Percentiles rank a stretch among this genome's conserved stretches.
phyloP scores from a whole-genome alignment of 805 yeast species.

The Metschnikowia gruessii region DNA sequence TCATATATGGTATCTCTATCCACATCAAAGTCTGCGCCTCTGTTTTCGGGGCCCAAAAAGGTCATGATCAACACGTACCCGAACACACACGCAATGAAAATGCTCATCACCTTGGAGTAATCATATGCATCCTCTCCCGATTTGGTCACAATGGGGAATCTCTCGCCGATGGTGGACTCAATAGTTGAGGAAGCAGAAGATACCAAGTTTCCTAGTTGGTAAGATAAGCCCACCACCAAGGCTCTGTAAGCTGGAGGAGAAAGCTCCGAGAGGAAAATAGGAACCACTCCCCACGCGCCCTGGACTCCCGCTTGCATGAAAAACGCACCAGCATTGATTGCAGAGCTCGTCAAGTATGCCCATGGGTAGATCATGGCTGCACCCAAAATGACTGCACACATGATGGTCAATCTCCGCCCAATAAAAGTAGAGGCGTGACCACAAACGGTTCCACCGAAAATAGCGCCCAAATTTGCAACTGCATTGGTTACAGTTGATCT shows the following conservation, averaged over 20 bases:
- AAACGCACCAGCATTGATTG: slow-evolving; percentile 58
- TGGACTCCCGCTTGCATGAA: slow-evolving; percentile 63
- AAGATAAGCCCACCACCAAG: slow-evolving; percentile 38
- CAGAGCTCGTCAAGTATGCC: slow-evolving; percentile 24
- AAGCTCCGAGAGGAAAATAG: slow-evolving; percentile 63
- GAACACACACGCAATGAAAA: slow-evolving; percentile 65
- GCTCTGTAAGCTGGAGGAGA: slow-evolving; percentile 30
- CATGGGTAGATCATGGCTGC: slow-evolving; percentile 42
- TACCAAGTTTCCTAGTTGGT: slow-evolving; percentile 72
- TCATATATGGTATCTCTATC: slow-evolving; percentile 17
- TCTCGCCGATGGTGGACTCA: slow-evolving; percentile 58
- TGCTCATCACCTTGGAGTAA: slow-evolving; percentile 71
- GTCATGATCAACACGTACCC: slow-evolving; percentile 47
- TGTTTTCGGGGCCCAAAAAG: slow-evolving; percentile 56
- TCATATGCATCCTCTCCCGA: slow-evolving; percentile 36
- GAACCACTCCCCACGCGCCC: slow-evolving; percentile 75
- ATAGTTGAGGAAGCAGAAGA: slow-evolving; percentile 71
- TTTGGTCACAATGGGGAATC: slow-evolving; percentile 47
- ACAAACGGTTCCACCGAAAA: slow-evolving; percentile 45
- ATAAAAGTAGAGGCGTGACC: slow-evolving; percentile 38
- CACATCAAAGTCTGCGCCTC: slow-evolving; percentile 20
- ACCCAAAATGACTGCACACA: slow-evolving; percentile 32
- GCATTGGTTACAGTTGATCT: slow-evolving; percentile 39
- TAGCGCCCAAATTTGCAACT: slow-evolving; percentile 42
- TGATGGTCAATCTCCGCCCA: slow-evolving; percentile 37